Percentiles rank a stretch among this genome's conserved stretches.
These are phyloP conservation scores for Westerdykella aurantiaca DNA, from an alignment of 2,329 filamentous ascomycete species.

Conservation along the genomic window DNA sequence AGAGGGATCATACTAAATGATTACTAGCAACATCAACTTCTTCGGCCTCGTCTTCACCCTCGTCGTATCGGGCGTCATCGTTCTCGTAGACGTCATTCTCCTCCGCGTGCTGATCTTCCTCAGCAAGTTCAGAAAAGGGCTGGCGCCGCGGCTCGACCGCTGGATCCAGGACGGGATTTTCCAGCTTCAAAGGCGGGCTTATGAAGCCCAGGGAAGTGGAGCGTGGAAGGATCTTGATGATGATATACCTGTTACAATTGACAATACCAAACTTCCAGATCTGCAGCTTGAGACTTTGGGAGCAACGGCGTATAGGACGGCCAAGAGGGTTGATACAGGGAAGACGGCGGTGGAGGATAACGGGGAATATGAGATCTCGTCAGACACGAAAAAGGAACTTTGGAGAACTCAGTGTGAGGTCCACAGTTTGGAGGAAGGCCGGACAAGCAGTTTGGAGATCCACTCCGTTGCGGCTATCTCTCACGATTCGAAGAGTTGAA, in stretches of 20 bases:
- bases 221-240: slow-evolving; percentile 12
- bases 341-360: too few relatives aligned
- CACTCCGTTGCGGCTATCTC: too few relatives aligned
- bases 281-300: neutral
- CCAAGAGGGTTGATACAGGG: too few relatives aligned
- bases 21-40: slow-evolving; percentile 17
- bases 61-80: slow-evolving; percentile 9
- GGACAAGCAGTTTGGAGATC: too few relatives aligned
- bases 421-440: too few relatives aligned
- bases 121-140: slow-evolving; percentile 7
- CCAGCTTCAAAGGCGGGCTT: slow-evolving; percentile 21
- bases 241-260: slow-evolving; percentile 11
- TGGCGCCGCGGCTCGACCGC: slow-evolving; percentile 18
- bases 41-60: slow-evolving; percentile 17
- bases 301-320: too few relatives aligned
- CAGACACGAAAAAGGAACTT: too few relatives aligned
- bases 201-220: slow-evolving; percentile 14
- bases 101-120: slow-evolving; percentile 16
- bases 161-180: slow-evolving; percentile 25
- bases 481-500: too few relatives aligned
- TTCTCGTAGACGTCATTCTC: slow-evolving; percentile 10
- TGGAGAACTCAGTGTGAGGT: too few relatives aligned
- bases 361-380: too few relatives aligned
- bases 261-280: neutral
- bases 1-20: neutral